Conservation (phyloP, 306 rosid genomes). For the Vachellia pachyceras region DNA sequence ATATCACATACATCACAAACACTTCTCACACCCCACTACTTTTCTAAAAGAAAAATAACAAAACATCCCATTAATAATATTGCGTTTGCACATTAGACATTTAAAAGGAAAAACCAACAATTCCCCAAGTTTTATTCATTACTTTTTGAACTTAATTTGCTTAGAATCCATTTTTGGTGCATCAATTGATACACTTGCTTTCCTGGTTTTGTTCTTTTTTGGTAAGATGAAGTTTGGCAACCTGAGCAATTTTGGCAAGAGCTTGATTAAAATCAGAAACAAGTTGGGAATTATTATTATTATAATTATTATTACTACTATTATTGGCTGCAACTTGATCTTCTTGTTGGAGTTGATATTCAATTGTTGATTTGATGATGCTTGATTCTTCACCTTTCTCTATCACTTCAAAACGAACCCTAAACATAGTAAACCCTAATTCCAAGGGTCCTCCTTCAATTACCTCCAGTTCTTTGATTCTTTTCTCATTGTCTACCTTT, state of each 20-base stretch:
- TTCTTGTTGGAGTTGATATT: slow-evolving; percentile 62
- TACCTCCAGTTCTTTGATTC: slow-evolving; percentile 61
- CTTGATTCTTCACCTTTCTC: slow-evolving; percentile 52
- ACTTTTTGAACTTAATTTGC: too few relatives aligned
- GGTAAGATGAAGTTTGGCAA: slow-evolving; percentile 44
- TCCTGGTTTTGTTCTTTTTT: too few relatives aligned
- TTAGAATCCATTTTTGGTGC: too few relatives aligned
- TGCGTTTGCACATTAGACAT: too few relatives aligned
- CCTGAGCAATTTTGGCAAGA: slow-evolving; percentile 25
- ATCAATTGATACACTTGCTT: too few relatives aligned
- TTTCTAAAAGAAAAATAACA: too few relatives aligned
- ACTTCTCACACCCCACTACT: too few relatives aligned
- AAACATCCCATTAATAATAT: too few relatives aligned
- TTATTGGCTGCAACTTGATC: slow-evolving; percentile 50
- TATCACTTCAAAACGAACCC: slow-evolving; percentile 8
- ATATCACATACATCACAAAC: too few relatives aligned
- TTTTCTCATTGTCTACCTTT: background rate
- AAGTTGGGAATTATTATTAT: slow-evolving; percentile 46
- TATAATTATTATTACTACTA: too few relatives aligned
- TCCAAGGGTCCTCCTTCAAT: slow-evolving; percentile 72
- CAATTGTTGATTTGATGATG: slow-evolving; percentile 51
- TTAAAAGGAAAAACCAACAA: too few relatives aligned
- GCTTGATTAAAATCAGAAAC: slow-evolving; percentile 39
- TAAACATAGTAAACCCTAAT: slow-evolving; percentile 53
- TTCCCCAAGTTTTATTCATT: too few relatives aligned